Evolutionary conservation across 2,329 filamentous ascomycete species (phyloP).

Genomic region (Tolypocladium tundrense): DNA sequence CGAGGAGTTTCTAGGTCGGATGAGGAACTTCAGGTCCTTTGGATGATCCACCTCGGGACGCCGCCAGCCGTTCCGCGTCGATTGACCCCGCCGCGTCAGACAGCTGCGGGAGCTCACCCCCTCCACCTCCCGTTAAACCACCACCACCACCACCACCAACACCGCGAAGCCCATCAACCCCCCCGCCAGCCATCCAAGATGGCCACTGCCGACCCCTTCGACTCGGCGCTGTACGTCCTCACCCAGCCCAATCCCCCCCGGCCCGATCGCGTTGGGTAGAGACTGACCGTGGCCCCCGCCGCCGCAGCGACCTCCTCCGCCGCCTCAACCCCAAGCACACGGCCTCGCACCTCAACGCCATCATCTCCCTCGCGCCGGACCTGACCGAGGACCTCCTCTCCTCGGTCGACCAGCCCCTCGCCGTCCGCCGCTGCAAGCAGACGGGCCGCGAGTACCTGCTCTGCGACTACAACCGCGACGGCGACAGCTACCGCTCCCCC

Average conservation of each 20-base stretch:
- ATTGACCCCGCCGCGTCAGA: not conserved
- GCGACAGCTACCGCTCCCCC: slow-evolving; percentile 94
- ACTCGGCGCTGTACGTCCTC: slow-evolving; percentile 57
- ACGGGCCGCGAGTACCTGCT: slow-evolving; percentile 92
- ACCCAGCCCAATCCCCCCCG: not conserved
- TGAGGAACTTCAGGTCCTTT: not conserved
- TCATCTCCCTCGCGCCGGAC: slow-evolving; percentile 80
- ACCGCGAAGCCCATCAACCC: not conserved
- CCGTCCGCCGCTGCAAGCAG: slow-evolving; percentile 74
- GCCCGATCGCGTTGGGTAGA: not conserved
- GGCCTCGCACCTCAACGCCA: slow-evolving; percentile 73
- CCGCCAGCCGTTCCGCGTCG: not conserved
- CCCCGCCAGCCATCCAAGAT: slow-evolving; percentile 2
- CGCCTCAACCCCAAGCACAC: slow-evolving; percentile 94
- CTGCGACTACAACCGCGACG: slow-evolving; percentile 99
- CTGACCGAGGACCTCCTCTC: slow-evolving; percentile 96
- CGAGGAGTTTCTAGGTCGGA: too few species aligned
- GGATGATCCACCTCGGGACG: not conserved
- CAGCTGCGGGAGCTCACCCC: not conserved
- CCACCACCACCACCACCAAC: not conserved
- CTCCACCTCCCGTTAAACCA: not conserved
- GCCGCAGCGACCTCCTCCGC: slow-evolving; percentile 81
- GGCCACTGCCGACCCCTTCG: slow-evolving; percentile 54
- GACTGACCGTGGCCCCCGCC: not conserved
- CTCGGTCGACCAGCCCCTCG: slow-evolving; percentile 91